Evolutionary conservation across 768 basidiomycete species (phyloP), one percentile per base, ranked within the genome.

Genomic region (Leucocoprinus birnbaumii): DNA sequence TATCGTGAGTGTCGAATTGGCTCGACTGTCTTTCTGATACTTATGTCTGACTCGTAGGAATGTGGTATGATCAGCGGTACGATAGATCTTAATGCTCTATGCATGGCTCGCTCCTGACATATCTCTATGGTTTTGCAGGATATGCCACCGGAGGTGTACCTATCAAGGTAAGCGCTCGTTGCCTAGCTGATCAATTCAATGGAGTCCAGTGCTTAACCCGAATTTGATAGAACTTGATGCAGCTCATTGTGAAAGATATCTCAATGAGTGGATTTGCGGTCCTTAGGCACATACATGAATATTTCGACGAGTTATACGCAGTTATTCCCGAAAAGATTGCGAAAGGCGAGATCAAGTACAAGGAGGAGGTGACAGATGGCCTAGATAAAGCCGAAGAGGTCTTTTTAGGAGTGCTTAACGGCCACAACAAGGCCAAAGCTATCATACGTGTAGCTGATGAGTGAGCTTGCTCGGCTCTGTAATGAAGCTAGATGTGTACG

Each of bases 321-420:
- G 63, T 66, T 21, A 58, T 80, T 2, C 76, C 75, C 3, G 61
- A 65, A 6, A 62, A 69, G 13, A 58, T 80, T 45, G 58, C 43
- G 16, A 54, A 34, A 16, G 80, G 82, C 3, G 72, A 80, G 61
- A 55, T 83, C 48, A 79, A 77, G 62, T 71, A 75, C 45, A 66
- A 58, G 6, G 83, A 84, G 56, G 73, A 82, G 42, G 53, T 80
- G 1, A 71, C 64, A 6, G 61, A 65, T 5, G 82, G 82, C 2
- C 65, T 84, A 31, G 77, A 71, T 10, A 68, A 61, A 40, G 67
- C 70, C 10, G 73, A 70, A 1, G 72, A 75, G 2, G 72, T 62
- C 1, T 59, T 73, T 1, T 47, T 69, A 22, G 67, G 60, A 1
- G 68, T 74, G 0, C 67, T 68, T 56, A 68, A 68, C 46, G 73